Base-by-base conservation (phyloP, 345 rosid genomes). In the Combretum micranthum region DNA sequence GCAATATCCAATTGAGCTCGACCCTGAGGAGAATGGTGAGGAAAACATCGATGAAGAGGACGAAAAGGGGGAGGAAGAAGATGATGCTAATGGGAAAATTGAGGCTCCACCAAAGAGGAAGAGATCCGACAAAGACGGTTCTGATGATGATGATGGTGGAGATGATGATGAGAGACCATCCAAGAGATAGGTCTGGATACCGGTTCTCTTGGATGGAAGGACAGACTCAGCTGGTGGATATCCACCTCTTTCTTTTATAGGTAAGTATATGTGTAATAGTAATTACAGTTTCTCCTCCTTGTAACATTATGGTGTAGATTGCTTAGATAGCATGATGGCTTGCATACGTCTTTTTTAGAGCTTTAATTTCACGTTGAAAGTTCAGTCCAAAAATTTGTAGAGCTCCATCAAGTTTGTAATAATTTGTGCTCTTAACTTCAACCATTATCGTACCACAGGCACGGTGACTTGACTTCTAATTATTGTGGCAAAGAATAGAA, bases 1-100 rank as follows among this genome's bases (percentile, higher is more conserved):
- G 65, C 95, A 86, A 63, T 88, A 88, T 20, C 87, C 85, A 11
- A 82, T 85, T 68, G 94, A 86, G 67, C 83, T 82, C 44, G 89
- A 74, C 7, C 88, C 83, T 67, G 76, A 79, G 15, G 87, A 80
- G 46, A 83, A 76, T 14, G 86, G 73, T 4, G 86, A 83, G 2
- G 87, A 78, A 7, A 20, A 32, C 2, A 75, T 76, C 0, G 82
- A 75, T 44, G 78, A 76, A 16, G 83, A 78, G 0, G 82, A 79
- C 0, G 76, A 71, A 12, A 75, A 79, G 18, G 83, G 73, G 12
- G 88, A 76, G 8, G 86, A 85, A 1, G 81, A 76, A 2, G 37
- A 32, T 2, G 79, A 75, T 21, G 78, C 72, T 11, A 80, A 75
- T 0, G 82, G 77, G 0, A 75, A 73, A 14, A 53, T 59, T 13